Conservation (phyloP, 345 rosid genomes). For the Acer saccharum region DNA sequence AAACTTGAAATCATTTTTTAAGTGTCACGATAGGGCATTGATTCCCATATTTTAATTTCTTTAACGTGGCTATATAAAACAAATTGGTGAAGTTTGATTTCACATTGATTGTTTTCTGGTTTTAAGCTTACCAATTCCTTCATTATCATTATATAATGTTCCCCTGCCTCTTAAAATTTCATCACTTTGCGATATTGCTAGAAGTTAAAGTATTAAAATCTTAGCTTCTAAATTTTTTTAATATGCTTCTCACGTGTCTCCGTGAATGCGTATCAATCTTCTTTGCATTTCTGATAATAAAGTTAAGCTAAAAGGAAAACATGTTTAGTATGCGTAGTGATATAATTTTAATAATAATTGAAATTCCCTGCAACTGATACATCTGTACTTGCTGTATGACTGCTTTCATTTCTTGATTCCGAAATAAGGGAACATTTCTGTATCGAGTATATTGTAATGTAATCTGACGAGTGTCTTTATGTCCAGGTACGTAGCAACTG, state of each 20-base stretch:
- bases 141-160: neutral
- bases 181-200: neutral
- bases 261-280: neutral
- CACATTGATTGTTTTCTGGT: neutral
- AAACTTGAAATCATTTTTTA: neutral
- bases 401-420: neutral
- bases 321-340: neutral
- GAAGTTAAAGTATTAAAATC: neutral
- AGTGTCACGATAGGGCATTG: neutral
- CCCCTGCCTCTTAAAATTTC: neutral
- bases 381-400: neutral
- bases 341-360: neutral
- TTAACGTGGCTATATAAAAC: too few relatives aligned
- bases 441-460: slow-evolving; percentile 1
- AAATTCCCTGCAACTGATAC: neutral
- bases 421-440: slow-evolving; percentile 3
- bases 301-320: neutral
- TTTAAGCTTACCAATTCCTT: neutral
- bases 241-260: neutral
- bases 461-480: slow-evolving; percentile 12
- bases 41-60: too few relatives aligned
- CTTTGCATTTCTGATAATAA: neutral
- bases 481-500: slow-evolving; percentile 64
- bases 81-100: too few relatives aligned
- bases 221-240: neutral